phyloP scores from a whole-genome alignment of 768 basidiomycete genomes.

The Boletus edulis region DNA sequence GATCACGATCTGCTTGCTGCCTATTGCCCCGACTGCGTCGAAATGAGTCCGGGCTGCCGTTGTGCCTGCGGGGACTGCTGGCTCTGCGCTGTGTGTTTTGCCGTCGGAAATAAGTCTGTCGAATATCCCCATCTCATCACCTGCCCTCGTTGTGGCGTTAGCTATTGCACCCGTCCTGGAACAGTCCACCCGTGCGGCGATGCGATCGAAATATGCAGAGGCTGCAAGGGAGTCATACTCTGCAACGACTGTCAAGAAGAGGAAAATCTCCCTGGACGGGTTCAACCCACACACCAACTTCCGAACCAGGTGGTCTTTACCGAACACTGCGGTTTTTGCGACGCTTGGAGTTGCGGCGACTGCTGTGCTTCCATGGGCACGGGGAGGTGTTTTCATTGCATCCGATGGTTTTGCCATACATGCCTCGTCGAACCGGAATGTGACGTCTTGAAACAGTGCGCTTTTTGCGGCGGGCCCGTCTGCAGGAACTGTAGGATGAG shows the following conservation, averaged over 20 bases:
- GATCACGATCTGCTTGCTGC: background rate
- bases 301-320: background rate
- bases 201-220: background rate
- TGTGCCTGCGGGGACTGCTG: background rate
- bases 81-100: constrained; percentile 8
- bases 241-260: constrained; percentile 14
- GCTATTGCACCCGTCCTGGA: background rate
- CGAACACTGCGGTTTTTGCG: background rate
- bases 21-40: constrained; percentile 9
- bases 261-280: constrained; percentile 2
- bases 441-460: background rate
- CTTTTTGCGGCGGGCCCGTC: background rate
- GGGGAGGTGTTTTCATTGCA: background rate
- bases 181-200: background rate
- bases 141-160: constrained; percentile 15
- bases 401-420: background rate
- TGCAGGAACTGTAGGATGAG: background rate
- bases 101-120: background rate
- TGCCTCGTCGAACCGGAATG: background rate
- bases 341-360: constrained; percentile 2
- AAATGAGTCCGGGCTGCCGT: background rate
- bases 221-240: constrained; percentile 5
- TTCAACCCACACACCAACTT: background rate
- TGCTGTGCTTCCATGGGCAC: background rate
- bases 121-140: background rate